phyloP scores from a whole-genome alignment of 176 grass and related monocot genomes.

The Juncus effusus region DNA sequence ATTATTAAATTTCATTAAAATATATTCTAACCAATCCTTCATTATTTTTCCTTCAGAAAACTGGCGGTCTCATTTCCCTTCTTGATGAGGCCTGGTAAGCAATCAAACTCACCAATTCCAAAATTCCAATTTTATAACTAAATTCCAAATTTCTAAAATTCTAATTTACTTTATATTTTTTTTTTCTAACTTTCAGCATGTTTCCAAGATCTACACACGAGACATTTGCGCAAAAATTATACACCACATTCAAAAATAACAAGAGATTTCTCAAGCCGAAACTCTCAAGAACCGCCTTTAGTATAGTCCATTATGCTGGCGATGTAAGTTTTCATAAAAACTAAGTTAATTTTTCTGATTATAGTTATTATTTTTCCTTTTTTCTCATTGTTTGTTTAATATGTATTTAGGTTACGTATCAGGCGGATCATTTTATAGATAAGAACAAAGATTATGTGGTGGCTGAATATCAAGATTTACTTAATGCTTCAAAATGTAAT shows the following conservation, averaged over 20 bases:
- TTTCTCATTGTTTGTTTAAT: constrained; percentile 18
- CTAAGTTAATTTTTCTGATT: not conserved
- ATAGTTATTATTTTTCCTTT: constrained; percentile 1
- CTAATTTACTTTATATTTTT: not conserved
- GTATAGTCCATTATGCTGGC: constrained; percentile 91
- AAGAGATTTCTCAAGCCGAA: constrained; percentile 94
- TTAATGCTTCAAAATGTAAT: constrained; percentile 71
- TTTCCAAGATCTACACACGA: constrained; percentile 99
- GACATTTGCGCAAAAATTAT: constrained; percentile 97
- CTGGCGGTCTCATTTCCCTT: constrained; percentile 91
- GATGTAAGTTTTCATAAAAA: constrained; percentile 52
- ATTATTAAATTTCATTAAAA: constrained; percentile 10
- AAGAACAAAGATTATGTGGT: constrained; percentile 99
- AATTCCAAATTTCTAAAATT: too few relatives aligned
- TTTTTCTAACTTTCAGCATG: constrained; percentile 60
- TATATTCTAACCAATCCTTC: constrained; percentile 22
- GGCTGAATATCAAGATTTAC: constrained; percentile 92
- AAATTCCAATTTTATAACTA: constrained; percentile 18
- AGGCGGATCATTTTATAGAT: constrained; percentile 85
- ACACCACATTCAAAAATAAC: constrained; percentile 83
- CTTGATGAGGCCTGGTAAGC: constrained; percentile 99
- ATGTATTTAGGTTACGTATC: constrained; percentile 65
- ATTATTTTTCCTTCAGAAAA: constrained; percentile 70
- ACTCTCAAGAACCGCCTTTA: constrained; percentile 95
- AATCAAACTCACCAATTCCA: not conserved